Base-by-base conservation (phyloP, 305 asterid species). In the Fraxinus floribunda region DNA sequence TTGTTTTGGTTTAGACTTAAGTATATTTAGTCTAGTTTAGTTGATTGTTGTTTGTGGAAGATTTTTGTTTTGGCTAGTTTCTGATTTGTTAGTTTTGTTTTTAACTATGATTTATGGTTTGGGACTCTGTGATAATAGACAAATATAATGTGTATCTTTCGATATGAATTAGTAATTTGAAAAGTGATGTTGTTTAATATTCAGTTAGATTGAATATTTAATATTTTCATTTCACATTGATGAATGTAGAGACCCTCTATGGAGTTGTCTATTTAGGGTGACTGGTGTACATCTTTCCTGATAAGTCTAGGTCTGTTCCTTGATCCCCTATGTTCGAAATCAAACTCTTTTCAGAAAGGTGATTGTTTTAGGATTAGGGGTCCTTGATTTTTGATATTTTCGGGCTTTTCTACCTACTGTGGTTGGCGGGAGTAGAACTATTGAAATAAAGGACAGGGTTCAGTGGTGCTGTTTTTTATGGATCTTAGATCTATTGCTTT, bases 1-100 rank as follows among this genome's bases (percentile, higher is more conserved):
- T 46, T 46, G 1, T 46, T 44, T 44, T 44, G n/a, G 16, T 44
- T 44, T 44, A 44, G 55, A 44, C 55, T 44, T 44, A 0, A 44
- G 55, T 44, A 44, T 2, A 11, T 44, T 44, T 44, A 11, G n/a
- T 44, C 57, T 46, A 13, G 57, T 46, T 46, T 46, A 11, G 18
- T 84, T 94, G 62, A 52, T 52, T 52, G 62, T 16, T 52, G 2
- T 52, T 52, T 52, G 22, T 16, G 62, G 22, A 52, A 16, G 22
- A 52, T 52, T 52, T 52, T 52, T 68, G 73, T 22, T 66, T 66
- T 66, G 35, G 35, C 16, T 1, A 24, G n/a, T 24, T 26, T 18
- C 30, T 24, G 32, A 24, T 8, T 7, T 66, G 73, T 66, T 66
- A 66, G 34, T 24, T 66, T 66, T 24, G 15, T 2, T 3, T 24